phyloP scores from a whole-genome alignment of 2,329 filamentous ascomycete species.

The Neonectria ditissima region DNA sequence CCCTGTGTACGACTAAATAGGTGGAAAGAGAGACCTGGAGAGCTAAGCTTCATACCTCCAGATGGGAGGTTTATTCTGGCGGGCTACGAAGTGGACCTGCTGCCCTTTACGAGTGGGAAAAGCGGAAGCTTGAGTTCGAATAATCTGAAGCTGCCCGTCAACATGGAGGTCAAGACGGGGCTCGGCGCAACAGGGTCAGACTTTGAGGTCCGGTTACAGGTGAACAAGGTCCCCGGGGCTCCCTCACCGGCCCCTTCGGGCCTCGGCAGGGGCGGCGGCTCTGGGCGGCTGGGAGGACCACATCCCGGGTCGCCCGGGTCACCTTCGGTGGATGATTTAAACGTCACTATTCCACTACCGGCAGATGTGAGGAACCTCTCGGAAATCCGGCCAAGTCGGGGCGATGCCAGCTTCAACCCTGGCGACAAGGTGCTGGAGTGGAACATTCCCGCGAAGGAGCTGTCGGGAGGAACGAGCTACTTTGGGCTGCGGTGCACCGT shows the following conservation, averaged over 20 bases:
- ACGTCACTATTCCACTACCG: conserved; percentile 83
- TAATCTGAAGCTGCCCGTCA: conserved; percentile 83
- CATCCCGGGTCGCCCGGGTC: conserved; percentile 67
- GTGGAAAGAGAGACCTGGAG: conserved; percentile 90
- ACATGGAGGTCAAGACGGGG: conserved; percentile 83
- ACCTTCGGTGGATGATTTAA: conserved; percentile 79
- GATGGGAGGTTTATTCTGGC: conserved; percentile 94
- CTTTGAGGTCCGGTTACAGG: conserved; percentile 85
- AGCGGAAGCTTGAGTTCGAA: conserved; percentile 66
- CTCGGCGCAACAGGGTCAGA: conserved; percentile 82
- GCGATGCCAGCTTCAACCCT: conserved; percentile 85
- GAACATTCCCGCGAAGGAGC: conserved; percentile 83
- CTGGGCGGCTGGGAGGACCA: conserved; percentile 54
- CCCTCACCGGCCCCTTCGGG: conserved; percentile 51
- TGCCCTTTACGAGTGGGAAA: conserved; percentile 75
- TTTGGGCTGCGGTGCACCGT: conserved; percentile 86
- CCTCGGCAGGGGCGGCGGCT: conserved; percentile 56
- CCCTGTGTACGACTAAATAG: conserved; percentile 91
- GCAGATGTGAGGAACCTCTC: conserved; percentile 82
- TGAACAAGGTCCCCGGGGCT: conserved; percentile 72
- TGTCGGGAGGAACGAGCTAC: conserved; percentile 72
- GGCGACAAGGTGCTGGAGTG: conserved; percentile 82
- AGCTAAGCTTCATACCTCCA: conserved; percentile 95
- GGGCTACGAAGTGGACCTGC: conserved; percentile 92
- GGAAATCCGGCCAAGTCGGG: conserved; percentile 83